A percentile compares a stretch with the other conserved stretches of the same genome.
Evolutionary conservation across 805 yeast species (phyloP).

Genomic region (Kluyveromyces dobzhanskii): DNA sequence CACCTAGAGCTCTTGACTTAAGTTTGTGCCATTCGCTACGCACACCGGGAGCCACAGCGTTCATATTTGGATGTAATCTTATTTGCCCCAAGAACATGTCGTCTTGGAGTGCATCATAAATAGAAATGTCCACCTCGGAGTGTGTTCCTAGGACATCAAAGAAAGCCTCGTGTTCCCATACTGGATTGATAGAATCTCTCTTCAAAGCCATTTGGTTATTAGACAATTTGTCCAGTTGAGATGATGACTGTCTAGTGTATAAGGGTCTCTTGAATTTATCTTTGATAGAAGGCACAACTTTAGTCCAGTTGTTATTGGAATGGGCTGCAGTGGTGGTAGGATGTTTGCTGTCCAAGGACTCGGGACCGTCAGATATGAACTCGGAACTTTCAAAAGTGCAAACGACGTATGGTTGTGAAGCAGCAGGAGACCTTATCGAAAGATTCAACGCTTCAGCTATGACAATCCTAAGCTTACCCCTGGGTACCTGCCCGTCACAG

Average conservation of each 20-base stretch:
- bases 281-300: conserved; percentile 17
- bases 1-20: conserved; percentile 67
- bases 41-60: conserved; percentile 26
- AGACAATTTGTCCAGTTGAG: conserved; percentile 31
- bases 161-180: conserved; percentile 87
- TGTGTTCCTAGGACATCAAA: conserved; percentile 85
- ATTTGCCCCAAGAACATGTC: conserved; percentile 86
- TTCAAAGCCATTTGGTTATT: conserved; percentile 8
- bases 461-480: conserved; percentile 75
- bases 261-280: conserved; percentile 31
- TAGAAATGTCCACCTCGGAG: conserved; percentile 81
- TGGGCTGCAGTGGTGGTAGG: conserved; percentile 6
- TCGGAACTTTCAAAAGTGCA: conserved; percentile 90
- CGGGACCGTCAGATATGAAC: conserved; percentile 77
- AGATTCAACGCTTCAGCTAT: conserved; percentile 75
- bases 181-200: conserved; percentile 41
- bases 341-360: conserved; percentile 30
- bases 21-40: conserved; percentile 68
- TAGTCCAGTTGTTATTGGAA: conserved; percentile 8
- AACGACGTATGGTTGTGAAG: conserved; percentile 76
- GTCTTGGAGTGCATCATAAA: conserved; percentile 76
- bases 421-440: conserved; percentile 40
- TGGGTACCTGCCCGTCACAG: conserved; percentile 35
- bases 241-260: conserved; percentile 38
- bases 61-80: conserved; percentile 54